Evolutionary conservation across 805 yeast genomes (phyloP).

Genomic region (Candida sphagnicola): DNA sequence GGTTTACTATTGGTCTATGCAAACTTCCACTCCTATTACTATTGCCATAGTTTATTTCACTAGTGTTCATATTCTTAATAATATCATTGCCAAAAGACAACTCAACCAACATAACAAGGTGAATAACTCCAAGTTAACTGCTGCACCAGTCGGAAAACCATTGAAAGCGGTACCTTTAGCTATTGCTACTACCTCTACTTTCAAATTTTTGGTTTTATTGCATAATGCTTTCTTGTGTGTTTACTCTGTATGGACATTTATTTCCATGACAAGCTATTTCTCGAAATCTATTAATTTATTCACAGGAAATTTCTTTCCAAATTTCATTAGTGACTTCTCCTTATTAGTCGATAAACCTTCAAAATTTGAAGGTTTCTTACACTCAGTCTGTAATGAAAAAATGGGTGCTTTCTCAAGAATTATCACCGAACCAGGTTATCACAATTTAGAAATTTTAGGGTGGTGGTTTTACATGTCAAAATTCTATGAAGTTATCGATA

Average conservation of each 20-base stretch:
- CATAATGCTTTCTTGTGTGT: conserved; percentile 61
- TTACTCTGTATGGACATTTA: conserved; percentile 69
- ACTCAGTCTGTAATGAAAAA: conserved; percentile 55
- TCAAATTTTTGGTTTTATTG: conserved; percentile 52
- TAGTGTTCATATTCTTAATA: conserved; percentile 53
- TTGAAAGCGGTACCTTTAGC: conserved; percentile 47
- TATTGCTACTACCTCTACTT: conserved; percentile 41
- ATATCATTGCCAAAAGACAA: conserved; percentile 45
- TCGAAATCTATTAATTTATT: conserved; percentile 30
- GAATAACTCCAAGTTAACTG: conserved; percentile 10
- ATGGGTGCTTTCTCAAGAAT: conserved; percentile 50
- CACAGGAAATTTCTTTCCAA: conserved; percentile 11
- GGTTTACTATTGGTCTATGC: conserved; percentile 42
- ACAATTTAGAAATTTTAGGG: conserved; percentile 52
- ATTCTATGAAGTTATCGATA: conserved; percentile 69
- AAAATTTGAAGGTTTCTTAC: conserved; percentile 48
- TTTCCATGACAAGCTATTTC: conserved; percentile 59
- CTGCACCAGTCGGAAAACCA: conserved; percentile 12
- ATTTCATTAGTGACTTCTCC: conserved; percentile 1
- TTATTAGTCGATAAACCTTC: conserved; percentile 3
- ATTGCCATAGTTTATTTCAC: conserved; percentile 58
- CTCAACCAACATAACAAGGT: conserved; percentile 22
- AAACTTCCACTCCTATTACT: conserved; percentile 50
- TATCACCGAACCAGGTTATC: conserved; percentile 8
- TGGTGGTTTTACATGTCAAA: conserved; percentile 68